These are phyloP conservation scores for Adiantum capillusveneris DNA, from an alignment of 75 land plant species.

Conservation along the genomic window DNA sequence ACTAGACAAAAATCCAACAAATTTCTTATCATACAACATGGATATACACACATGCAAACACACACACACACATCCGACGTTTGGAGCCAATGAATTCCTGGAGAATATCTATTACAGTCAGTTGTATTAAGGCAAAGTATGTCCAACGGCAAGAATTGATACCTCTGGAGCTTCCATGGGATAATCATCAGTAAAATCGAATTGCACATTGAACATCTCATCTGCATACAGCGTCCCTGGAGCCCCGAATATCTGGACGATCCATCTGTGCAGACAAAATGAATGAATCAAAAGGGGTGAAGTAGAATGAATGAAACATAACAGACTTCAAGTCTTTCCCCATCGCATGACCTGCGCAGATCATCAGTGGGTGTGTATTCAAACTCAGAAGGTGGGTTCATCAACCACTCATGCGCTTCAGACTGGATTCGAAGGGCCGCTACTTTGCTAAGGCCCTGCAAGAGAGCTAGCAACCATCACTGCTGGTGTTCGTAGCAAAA, in stretches of 20 bases:
- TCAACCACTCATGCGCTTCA: slow-evolving; percentile 3
- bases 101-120: too few species aligned
- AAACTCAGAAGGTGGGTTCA: slow-evolving; percentile 6
- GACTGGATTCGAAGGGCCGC: slow-evolving; percentile 4
- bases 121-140: neutral
- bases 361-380: neutral
- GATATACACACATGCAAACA: too few species aligned
- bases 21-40: too few species aligned
- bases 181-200: slow-evolving; percentile 6
- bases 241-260: neutral
- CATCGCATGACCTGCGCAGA: neutral
- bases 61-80: too few species aligned
- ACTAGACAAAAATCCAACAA: too few species aligned
- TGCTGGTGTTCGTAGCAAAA: too few species aligned
- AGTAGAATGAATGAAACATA: too few species aligned
- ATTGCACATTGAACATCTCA: neutral
- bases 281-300: too few species aligned
- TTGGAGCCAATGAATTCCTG: too few species aligned
- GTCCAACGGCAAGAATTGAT: neutral
- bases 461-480: too few species aligned
- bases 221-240: slow-evolving; percentile 2
- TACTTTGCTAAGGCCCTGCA: slow-evolving; percentile 7
- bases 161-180: slow-evolving; percentile 11
- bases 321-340: too few species aligned
- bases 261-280: neutral